Evolutionary conservation across 2,329 filamentous ascomycete species (phyloP), one percentile per base, ranked within the genome.

Genomic region (Bertia moriformis): DNA sequence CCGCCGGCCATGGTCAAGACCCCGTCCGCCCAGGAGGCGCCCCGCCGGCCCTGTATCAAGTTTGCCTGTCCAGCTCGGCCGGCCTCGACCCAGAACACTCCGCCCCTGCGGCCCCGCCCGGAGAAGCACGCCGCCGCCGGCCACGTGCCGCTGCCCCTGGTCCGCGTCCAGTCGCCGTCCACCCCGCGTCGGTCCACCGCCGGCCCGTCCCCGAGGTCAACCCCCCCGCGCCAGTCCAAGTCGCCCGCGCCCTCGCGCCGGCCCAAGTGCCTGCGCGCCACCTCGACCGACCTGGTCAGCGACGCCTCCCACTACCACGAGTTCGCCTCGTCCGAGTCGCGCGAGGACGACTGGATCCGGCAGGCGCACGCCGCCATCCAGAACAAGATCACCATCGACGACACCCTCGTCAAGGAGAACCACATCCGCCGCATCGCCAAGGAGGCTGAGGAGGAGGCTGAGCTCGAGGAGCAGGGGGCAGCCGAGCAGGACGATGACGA

Each of bases 341-440:
- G 85, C 42, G 83, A 91, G 44, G 88, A 95, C 42, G 88, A 94
- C 49, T 98, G 91, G 91, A 84, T 93, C 19, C 66, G 66, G 14
- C 76, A 81, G 41, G 80, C 84, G 49, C 66, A 73, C 24, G 67
- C 71, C 4, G 71, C 73, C 20, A 66, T 75, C 46, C 69, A 69
- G 41, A 69, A 27, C 7, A 27, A 84, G 51, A 67, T 98, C 30
- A 96, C 88, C 3, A 79, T 98, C 46, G 78, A 81, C 47, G 91
- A 96, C 54, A 93, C 88, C 3, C 68, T 98, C 46, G 71, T 76
- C 54, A 93, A 93, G 59, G 91, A 98, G 60, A 87, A 86, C 44
- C 76, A 76, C 19, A 91, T 98, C 45, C 80, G 89, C 38, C 78
- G 83, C 44, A 62, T 96, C 18, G 89, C 78, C 38, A 80, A 85